Evolutionary conservation across 163 green algal species (phyloP), one percentile per base, ranked within the genome.

Genomic region (Picocystis sp.): DNA sequence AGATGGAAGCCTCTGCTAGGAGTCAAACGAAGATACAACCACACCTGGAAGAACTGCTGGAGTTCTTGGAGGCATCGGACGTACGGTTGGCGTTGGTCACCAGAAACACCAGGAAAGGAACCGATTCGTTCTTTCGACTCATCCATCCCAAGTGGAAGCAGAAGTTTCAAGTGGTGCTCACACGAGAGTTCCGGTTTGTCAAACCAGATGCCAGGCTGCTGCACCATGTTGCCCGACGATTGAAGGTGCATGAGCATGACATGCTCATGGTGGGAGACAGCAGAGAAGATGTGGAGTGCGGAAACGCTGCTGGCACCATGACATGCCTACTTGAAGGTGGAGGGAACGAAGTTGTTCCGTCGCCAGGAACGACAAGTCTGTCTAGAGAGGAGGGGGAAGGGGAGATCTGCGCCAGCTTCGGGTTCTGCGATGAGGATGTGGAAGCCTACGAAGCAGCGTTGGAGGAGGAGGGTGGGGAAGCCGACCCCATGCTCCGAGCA

Each of bases 231-330:
- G 72, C 73, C 33, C 11, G 79, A 67, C 69, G 72, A 11, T 23
- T n/a, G n/a, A 22, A 53, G n/a, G 66, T 11, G 34, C 17, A 38
- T 35, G 51, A 17, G 34, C 24, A 13, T 2, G 47, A 22, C 14
- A 44, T 86, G 60, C 73, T 86, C 3, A 85, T 85, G 78, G 74
- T 86, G 23, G 78, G 78, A 0, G 78, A 86, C 61, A 73, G 60
- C 1, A 68, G 60, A 11, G 74, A 80, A 33, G 75, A 87, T 45
- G 74, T 87, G 43, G 79, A 87, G 62, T 71, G 65, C 14, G 79
- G 75, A 23, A 86, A 86, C 43, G 77, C 78, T 8, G 69, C 67
- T 3, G 78, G 78, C 41, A 77, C 77, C 3, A 77, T 77, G n/a
- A 77, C 70, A 2, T 84, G 72, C 58, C 63, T 83, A 6, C 64